Evolutionary conservation across 2,329 filamentous ascomycete species (phyloP), one percentile per base, ranked within the genome.

Genomic region (Blastomyces gilchristii): DNA sequence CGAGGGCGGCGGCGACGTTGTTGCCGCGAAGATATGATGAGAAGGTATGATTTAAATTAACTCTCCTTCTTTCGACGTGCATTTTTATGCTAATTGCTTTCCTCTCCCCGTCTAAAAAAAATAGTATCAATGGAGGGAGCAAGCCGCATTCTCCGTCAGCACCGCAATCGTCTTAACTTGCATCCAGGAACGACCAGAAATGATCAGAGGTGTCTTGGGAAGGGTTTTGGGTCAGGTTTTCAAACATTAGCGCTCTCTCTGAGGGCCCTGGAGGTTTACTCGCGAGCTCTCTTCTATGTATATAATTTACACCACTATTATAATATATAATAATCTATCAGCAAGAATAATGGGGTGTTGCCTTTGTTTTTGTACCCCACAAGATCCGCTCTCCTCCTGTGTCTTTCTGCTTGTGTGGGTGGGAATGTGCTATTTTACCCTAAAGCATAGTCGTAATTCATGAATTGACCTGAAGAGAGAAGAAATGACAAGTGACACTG

Each of bases 1-100:
- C 91, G 0, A 81, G 90, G 66, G 91, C 90, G 16, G 78, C 90
- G 66, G 89, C 88, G 9, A 90, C 88, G 0, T 73, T 92, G 65
- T 76, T 95, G 18, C 90, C 91, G 7, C 79, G 90, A 65, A 80
- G 83, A 50, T 95, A 94, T 73, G 71, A 80, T 64, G 75, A 73
- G 68, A 78, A 78, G 73, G 75, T 77, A 72, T 68, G 69, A 61
- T 62, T 61, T 53, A 18, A 45, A 45, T 45, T 45, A 2, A 5
- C 43, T 45, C 5, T 7, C 43, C 43, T 45, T 45, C 43, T 50
- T 14, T 28, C 12, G 2, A 50, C 12, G 11, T 58, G 3, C 45
- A 62, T 62, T 57, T 59, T 61, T 60, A n/a, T 60, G 8, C 53
- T 64, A 41, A 31, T 14, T n/a, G 54, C 12, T 63, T 63, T 43